phyloP scores from a whole-genome alignment of 352 stramenopile species.

The Pythium periplocum region DNA sequence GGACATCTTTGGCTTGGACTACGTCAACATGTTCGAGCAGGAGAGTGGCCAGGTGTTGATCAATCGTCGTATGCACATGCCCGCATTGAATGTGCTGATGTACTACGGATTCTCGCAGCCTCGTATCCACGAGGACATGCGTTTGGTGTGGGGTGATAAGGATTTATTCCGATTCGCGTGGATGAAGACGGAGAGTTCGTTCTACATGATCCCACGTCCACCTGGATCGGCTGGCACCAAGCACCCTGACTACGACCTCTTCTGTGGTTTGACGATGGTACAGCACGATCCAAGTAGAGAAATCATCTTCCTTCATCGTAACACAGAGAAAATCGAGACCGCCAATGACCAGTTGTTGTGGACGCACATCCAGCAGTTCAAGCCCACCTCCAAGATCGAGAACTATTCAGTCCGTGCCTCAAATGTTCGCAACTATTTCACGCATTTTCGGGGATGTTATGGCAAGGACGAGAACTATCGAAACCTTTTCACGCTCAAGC shows the following conservation, averaged over 20 bases:
- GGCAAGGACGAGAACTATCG: constrained; percentile 62
- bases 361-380: constrained; percentile 49
- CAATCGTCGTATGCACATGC: constrained; percentile 33
- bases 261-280: constrained; percentile 73
- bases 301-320: constrained; percentile 63
- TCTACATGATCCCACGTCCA: constrained; percentile 52
- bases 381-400: constrained; percentile 23
- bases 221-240: constrained; percentile 41
- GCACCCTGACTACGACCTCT: constrained; percentile 38
- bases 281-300: constrained; percentile 44
- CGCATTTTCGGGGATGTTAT: constrained; percentile 13
- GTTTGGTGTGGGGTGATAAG: constrained; percentile 72
- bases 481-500: constrained; percentile 30
- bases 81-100: constrained; percentile 56
- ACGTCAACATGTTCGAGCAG: constrained; percentile 75
- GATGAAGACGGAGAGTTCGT: constrained; percentile 55
- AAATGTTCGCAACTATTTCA: constrained; percentile 38
- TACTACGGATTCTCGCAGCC: constrained; percentile 45
- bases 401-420: constrained; percentile 55
- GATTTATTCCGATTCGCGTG: constrained; percentile 76
- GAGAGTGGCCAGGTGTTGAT: constrained; percentile 74
- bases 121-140: constrained; percentile 33
- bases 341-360: constrained; percentile 34
- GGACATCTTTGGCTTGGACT: constrained; percentile 51
- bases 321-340: constrained; percentile 58